Conservation (phyloP, 805 yeast genomes). For the Saturnispora halmiae region DNA sequence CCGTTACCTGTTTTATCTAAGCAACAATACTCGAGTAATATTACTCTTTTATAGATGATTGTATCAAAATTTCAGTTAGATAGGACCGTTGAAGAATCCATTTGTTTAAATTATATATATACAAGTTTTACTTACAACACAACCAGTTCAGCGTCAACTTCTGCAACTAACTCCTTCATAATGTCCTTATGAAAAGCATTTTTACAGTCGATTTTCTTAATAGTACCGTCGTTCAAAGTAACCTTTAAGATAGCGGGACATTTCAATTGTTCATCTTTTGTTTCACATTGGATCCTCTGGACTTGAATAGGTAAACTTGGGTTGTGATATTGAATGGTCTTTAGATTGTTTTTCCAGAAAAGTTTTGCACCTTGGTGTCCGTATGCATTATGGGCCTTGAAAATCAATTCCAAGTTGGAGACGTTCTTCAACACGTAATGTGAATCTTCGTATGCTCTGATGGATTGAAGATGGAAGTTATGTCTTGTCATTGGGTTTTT, state of each 20-base stretch:
- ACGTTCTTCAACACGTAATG: slow-evolving; percentile 30
- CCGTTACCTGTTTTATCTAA: too few species aligned
- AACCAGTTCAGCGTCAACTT: slow-evolving; percentile 44
- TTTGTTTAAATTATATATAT: neutral
- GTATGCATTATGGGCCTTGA: slow-evolving; percentile 36
- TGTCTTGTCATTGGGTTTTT: slow-evolving; percentile 38
- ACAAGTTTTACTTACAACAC: neutral
- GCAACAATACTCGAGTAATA: neutral
- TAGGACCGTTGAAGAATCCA: neutral
- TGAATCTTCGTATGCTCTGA: slow-evolving; percentile 41
- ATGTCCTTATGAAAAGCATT: slow-evolving; percentile 42
- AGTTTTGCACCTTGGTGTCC: slow-evolving; percentile 63
- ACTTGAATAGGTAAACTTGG: slow-evolving; percentile 59
- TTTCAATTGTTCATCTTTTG: slow-evolving; percentile 34
- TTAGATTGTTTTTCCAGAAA: slow-evolving; percentile 69
- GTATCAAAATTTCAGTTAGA: neutral
- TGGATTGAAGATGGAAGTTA: slow-evolving; percentile 38
- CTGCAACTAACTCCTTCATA: slow-evolving; percentile 43
- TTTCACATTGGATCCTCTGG: slow-evolving; percentile 38
- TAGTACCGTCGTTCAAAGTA: slow-evolving; percentile 31
- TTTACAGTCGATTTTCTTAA: slow-evolving; percentile 44
- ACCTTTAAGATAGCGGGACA: slow-evolving; percentile 41
- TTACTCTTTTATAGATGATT: too few species aligned
- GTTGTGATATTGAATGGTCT: slow-evolving; percentile 75
- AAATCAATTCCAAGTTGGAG: slow-evolving; percentile 40